Conservation (phyloP, 176 grass and related monocot genomes). For the Musa troglodytarum region DNA sequence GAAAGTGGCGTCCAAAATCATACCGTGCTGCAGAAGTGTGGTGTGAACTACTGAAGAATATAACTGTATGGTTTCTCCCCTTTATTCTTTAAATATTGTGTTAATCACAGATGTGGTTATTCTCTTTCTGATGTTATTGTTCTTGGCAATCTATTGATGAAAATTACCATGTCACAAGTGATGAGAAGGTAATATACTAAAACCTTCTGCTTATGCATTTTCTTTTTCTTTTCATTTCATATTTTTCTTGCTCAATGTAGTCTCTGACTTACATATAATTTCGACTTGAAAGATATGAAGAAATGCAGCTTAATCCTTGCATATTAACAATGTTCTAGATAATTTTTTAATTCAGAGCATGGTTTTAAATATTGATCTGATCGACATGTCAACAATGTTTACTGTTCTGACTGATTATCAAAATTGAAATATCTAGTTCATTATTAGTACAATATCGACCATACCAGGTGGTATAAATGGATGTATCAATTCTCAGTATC, state of each 20-base stretch:
- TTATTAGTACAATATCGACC: too few species aligned
- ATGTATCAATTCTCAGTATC: too few species aligned
- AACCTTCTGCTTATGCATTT: not conserved
- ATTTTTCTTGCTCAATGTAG: not conserved
- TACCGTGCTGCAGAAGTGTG: conserved; percentile 66
- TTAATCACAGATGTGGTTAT: not conserved
- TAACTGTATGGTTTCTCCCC: conserved; percentile 45
- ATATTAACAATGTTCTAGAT: not conserved
- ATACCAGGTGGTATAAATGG: too few species aligned
- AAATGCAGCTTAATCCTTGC: not conserved
- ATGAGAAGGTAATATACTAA: conserved; percentile 46
- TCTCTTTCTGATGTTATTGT: not conserved
- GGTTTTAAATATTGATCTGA: conserved; percentile 37
- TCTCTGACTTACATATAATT: not conserved
- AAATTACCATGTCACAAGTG: conserved; percentile 67
- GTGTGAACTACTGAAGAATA: conserved; percentile 75
- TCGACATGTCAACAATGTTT: conserved; percentile 60
- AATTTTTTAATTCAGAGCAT: conserved; percentile 31
- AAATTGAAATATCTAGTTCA: too few species aligned
- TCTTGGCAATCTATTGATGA: conserved; percentile 58
- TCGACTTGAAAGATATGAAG: not conserved
- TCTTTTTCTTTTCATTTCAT: not conserved
- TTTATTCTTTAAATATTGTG: conserved; percentile 5
- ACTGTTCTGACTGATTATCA: too few species aligned
- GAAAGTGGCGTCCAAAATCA: conserved; percentile 92